phyloP scores from a whole-genome alignment of 2,329 filamentous ascomycete species.

The Aspergillus phoenicis region DNA sequence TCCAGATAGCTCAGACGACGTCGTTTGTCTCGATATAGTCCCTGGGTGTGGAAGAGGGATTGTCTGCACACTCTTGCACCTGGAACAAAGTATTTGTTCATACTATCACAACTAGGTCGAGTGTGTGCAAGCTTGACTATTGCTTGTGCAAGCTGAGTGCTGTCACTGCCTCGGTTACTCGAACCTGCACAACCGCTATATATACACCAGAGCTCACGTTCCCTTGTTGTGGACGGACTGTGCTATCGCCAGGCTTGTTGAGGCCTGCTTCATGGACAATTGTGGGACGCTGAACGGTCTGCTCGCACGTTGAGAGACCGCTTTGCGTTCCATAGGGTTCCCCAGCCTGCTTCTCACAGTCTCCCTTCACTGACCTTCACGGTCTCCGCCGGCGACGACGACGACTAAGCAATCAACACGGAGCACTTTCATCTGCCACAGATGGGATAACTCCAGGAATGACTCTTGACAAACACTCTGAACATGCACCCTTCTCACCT shows the following conservation, averaged over 20 bases:
- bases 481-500: constrained; percentile 44
- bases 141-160: neutral
- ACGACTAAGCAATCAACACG: constrained; percentile 21
- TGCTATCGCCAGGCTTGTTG: constrained; percentile 19
- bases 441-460: constrained; percentile 40
- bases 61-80: neutral
- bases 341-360: constrained; percentile 39
- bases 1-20: neutral
- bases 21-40: neutral
- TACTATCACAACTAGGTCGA: neutral
- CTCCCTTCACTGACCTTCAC: constrained; percentile 3
- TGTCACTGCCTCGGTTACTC: neutral
- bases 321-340: constrained; percentile 57
- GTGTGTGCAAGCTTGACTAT: neutral
- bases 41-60: neutral
- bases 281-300: constrained; percentile 55
- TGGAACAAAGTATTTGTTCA: neutral
- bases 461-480: constrained; percentile 42
- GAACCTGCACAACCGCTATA: neutral
- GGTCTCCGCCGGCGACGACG: constrained; percentile 1
- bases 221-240: neutral
- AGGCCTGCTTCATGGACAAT: constrained; percentile 43
- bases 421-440: constrained; percentile 24
- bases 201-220: neutral
- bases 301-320: constrained; percentile 52